Conservation (phyloP, 2,329 filamentous ascomycete species). For the Aciculosporium take region DNA sequence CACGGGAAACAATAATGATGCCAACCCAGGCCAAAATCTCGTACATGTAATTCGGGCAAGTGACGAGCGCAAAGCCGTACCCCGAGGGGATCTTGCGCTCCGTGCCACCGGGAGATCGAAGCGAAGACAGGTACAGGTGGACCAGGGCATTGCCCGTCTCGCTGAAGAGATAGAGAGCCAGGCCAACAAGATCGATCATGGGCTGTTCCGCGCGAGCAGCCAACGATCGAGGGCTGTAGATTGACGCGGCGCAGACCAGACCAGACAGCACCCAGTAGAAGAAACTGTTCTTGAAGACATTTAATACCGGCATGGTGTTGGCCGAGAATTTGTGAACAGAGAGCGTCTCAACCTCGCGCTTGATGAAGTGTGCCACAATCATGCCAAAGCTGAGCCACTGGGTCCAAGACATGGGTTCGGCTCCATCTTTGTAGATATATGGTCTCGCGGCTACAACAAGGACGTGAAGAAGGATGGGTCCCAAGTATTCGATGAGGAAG, state of each 20-base stretch:
- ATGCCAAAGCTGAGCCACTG: conserved; percentile 65
- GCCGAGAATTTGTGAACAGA: conserved; percentile 92
- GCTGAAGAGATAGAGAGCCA: conserved; percentile 60
- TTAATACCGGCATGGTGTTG: conserved; percentile 79
- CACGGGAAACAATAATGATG: conserved; percentile 64
- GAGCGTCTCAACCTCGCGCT: conserved; percentile 88
- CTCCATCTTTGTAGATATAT: conserved; percentile 35
- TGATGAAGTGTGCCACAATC: conserved; percentile 73
- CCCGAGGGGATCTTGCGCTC: conserved; percentile 80
- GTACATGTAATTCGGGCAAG: conserved; percentile 95
- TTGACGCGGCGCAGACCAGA: conserved; percentile 65
- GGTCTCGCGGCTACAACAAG: conserved; percentile 58
- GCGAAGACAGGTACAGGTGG: conserved; percentile 62
- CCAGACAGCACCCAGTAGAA: conserved; percentile 90
- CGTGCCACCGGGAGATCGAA: conserved; percentile 66
- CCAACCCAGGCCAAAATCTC: conserved; percentile 80
- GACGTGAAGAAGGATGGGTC: conserved; percentile 77
- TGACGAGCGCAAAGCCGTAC: conserved; percentile 73
- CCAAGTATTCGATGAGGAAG: conserved; percentile 89
- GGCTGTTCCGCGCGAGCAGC: conserved; percentile 40
- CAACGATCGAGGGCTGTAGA: conserved; percentile 63
- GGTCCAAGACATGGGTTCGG: conserved; percentile 41
- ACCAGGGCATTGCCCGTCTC: conserved; percentile 70
- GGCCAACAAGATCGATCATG: conserved; percentile 47
- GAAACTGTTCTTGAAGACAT: conserved; percentile 88